Evolutionary conservation across 2,329 filamentous ascomycete genomes (phyloP), one percentile per base, ranked within the genome.

Genomic region (Dothistroma septosporum): DNA sequence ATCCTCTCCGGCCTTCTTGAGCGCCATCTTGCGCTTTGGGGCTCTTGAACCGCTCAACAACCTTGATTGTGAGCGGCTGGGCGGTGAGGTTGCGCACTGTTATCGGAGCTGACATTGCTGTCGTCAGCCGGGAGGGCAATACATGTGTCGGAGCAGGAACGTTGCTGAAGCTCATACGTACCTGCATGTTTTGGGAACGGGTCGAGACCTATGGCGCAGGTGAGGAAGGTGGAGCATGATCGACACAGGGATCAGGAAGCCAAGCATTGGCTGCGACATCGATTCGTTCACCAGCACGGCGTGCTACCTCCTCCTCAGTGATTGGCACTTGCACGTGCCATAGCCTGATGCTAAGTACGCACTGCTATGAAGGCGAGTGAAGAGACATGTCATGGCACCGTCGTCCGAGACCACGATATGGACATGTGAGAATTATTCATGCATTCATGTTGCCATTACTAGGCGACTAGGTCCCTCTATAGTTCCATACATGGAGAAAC

Each of bases 21-120:
- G 61, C 58, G 24, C 64, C 63, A 56, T 75, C 70, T 46, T 70
- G 66, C 16, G 80, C 74, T 64, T 82, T 78, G 57, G 76, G 80
- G 52, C 78, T 82, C 66, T 86, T 83, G 73, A 92, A 92, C 67
- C 88, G 87, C 78, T 95, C 89, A 61, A 93, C 80, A 61, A 81
- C 75, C 74, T 86, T 87, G 68, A 97, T 83, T 67, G 87, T 85
- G 58, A 96, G 79, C n/a, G 86, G 82, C 53, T 84, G 87, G 60
- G 84, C 80, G 49, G 90, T 93, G 66, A 96, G 79, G 75, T 97
- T 97, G 70, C 92, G 91, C 69, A 97, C 85, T 4, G 84, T 89
- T 67, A 96, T 78, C 21, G 73, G 69, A 7, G 57, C 68, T 65
- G 68, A 61, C 72, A 74, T 74, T 54, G 53, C 59, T 47, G 60